Evolutionary conservation across 2,329 filamentous ascomycete genomes (phyloP), one percentile per base, ranked within the genome.

Genomic region (Paraconiothyrium brasiliense): DNA sequence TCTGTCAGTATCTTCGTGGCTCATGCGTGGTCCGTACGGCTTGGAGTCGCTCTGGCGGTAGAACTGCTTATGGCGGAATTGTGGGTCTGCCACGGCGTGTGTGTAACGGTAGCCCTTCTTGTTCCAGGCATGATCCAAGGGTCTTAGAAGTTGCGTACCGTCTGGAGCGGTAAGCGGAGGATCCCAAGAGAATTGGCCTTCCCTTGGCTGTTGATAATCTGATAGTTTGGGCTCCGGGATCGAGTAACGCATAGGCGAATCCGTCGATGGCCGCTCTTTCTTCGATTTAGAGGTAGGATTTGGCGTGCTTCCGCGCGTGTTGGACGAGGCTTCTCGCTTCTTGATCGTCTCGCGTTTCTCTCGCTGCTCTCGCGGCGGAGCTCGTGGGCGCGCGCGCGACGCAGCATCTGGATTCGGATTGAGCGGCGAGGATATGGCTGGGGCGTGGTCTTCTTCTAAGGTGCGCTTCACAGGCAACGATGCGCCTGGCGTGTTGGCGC

Each of bases 1-100:
- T 10, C 90, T 89, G 37, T 94, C 92, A 37, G 92, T 90, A 79
- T 99, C 95, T 76, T 98, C 94, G 74, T 95, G 97, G 81, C 91
- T 96, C 77, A 99, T 90, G 59, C 93, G 90, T 4, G 95, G 87
- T 35, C 90, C 88, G 72, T 92, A 94, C 0, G 96, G 95, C 61
- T 89, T 89, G 6, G 92, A 88, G 74, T 98, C 95, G 47, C 93
- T 95, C 62, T 93, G 90, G 63, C 94, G 90, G 79, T 97, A 97
- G 82, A 92, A 95, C 71, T 96, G 87, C 66, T 89, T 93, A 65
- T 93, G 92, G 7, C 92, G 90, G 73, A 97, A 97, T 22, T 87
- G 84, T 1, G 93, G 93, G 68, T 97, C 94, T 68, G 93, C 93
- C 67, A 97, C 94, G 76, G 92, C 96, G 71, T 94, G 92, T 35